These are phyloP conservation scores for Pestalotiopsis sp. DNA, from an alignment of 2,329 filamentous ascomycete species.

Conservation along the genomic window DNA sequence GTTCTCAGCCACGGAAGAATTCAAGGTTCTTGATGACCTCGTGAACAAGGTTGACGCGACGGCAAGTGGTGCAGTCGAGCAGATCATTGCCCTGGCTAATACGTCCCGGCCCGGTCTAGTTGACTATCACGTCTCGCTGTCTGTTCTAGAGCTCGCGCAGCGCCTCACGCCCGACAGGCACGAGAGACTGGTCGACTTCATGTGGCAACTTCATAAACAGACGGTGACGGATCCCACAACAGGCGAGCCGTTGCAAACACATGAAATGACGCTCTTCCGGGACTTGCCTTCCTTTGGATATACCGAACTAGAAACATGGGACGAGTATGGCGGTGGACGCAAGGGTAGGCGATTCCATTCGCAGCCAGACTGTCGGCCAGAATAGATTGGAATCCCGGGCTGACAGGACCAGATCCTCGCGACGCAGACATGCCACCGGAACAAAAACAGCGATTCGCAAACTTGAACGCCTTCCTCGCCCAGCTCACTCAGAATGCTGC, in stretches of 20 bases:
- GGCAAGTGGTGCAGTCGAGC: neutral
- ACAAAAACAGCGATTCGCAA: neutral
- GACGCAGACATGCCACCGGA: neutral
- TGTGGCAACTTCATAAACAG: neutral
- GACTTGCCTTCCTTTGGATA: slow-evolving; percentile 10
- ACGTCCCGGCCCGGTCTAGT: neutral
- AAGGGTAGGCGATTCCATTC: neutral
- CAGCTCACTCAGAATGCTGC: slow-evolving; percentile 1
- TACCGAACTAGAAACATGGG: neutral
- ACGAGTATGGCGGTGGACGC: neutral
- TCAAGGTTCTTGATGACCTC: neutral
- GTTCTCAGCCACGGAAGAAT: neutral
- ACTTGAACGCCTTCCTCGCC: slow-evolving; percentile 5
- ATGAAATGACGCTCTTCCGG: neutral
- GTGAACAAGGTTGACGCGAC: neutral
- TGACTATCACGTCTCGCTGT: slow-evolving; percentile 4
- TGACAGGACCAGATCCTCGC: neutral
- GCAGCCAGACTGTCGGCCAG: neutral
- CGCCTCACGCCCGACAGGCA: neutral
- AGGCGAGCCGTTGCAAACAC: neutral
- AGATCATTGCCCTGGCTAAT: neutral
- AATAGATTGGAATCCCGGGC: neutral
- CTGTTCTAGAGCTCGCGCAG: slow-evolving; percentile 1
- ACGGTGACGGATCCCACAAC: neutral
- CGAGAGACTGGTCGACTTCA: neutral